These are phyloP conservation scores for Fraxinus angustifolia DNA, from an alignment of 305 asterid genomes.

Conservation along the genomic window DNA sequence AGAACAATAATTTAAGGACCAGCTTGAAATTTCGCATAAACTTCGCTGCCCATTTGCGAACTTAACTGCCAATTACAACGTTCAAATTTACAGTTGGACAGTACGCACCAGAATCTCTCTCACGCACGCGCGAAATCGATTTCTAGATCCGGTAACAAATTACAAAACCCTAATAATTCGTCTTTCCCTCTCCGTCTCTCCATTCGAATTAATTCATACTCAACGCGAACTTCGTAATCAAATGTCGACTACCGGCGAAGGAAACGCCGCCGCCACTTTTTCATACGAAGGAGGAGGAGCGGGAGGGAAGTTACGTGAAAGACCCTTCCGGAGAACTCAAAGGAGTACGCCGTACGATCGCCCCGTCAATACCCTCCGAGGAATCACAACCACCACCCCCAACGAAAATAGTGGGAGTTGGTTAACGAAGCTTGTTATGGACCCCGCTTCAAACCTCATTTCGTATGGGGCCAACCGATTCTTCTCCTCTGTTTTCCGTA, in stretches of 20 bases:
- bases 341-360: conserved; percentile 76
- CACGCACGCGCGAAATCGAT: neutral
- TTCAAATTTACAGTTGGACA: neutral
- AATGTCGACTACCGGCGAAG: conserved; percentile 65
- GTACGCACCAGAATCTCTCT: neutral
- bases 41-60: neutral
- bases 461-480: conserved; percentile 56
- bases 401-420: conserved; percentile 39
- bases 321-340: conserved; percentile 35
- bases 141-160: neutral
- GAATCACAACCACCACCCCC: conserved; percentile 14
- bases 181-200: conserved; percentile 2
- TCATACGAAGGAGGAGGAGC: conserved; percentile 44
- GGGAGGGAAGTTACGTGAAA: conserved; percentile 72
- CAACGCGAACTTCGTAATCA: conserved; percentile 20
- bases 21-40: neutral
- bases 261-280: conserved; percentile 38
- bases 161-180: conserved; percentile 36
- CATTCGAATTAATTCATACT: conserved; percentile 1
- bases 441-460: conserved; percentile 67
- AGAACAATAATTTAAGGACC: neutral
- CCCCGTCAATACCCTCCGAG: conserved; percentile 44
- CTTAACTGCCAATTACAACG: neutral
- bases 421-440: conserved; percentile 66
- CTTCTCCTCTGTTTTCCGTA: conserved; percentile 46